Conservation (phyloP, 1,284 basidiomycete species). For the Tilletia walkeri region DNA sequence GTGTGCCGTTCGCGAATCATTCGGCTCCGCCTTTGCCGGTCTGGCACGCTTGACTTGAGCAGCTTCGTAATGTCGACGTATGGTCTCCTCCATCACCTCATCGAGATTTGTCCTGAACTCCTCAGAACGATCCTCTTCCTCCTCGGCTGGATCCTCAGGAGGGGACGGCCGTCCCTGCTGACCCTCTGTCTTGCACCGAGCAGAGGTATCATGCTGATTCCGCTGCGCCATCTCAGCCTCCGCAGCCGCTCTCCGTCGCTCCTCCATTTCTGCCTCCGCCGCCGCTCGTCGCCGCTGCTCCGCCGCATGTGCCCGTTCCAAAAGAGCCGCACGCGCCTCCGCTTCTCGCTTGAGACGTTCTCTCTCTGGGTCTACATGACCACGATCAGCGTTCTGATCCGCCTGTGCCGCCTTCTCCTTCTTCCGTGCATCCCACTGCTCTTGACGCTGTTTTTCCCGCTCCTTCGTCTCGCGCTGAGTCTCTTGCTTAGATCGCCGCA, state of each 20-base stretch:
- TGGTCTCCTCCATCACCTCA: no score
- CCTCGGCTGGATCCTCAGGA: no score
- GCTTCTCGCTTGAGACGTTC: slow-evolving; percentile 3
- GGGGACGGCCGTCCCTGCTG: no score
- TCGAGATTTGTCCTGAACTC: no score
- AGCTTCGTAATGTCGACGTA: no score
- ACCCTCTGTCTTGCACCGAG: no score
- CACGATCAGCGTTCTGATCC: no score
- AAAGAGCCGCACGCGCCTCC: slow-evolving; percentile 1
- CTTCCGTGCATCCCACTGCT: slow-evolving; percentile 1
- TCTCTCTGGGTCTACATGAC: neutral
- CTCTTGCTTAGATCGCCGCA: neutral
- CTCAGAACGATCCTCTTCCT: no score
- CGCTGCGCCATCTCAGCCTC: neutral
- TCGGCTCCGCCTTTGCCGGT: no score
- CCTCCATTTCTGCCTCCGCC: neutral
- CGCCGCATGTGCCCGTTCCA: neutral
- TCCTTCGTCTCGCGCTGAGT: neutral
- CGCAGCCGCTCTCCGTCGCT: neutral
- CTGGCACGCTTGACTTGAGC: no score
- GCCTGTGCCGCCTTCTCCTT: neutral
- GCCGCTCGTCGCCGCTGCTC: neutral
- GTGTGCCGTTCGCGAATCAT: no score
- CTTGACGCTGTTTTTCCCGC: neutral
- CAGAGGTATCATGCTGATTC: no score